These are phyloP conservation scores for Fusarium tupiense DNA, from an alignment of 2,329 filamentous ascomycete genomes.

Conservation along the genomic window DNA sequence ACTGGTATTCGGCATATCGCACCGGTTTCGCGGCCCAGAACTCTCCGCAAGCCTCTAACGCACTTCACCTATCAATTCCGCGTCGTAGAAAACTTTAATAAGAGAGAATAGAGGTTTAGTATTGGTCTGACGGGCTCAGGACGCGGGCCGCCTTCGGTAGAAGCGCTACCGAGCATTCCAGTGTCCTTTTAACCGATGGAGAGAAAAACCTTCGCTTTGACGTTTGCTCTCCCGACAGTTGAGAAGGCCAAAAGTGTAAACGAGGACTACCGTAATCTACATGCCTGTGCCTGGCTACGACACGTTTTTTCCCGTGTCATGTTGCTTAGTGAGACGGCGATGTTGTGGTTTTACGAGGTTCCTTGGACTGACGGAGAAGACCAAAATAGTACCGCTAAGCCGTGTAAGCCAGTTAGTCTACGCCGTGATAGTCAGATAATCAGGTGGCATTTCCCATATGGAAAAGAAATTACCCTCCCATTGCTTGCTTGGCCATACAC, in stretches of 20 bases:
- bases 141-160: slow-evolving; percentile 24
- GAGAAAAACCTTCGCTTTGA: neutral
- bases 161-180: slow-evolving; percentile 13
- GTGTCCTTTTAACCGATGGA: neutral
- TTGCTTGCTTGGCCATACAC: neutral
- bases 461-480: slow-evolving; percentile 3
- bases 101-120: slow-evolving; percentile 10
- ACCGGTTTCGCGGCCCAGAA: slow-evolving; percentile 9
- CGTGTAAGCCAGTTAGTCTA: slow-evolving; percentile 9
- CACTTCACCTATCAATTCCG: neutral
- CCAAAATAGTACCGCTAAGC: slow-evolving; percentile 33
- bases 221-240: slow-evolving; percentile 7
- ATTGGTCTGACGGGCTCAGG: slow-evolving; percentile 1
- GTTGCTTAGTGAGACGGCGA: neutral
- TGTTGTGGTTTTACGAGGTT: slow-evolving; percentile 13
- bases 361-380: neutral
- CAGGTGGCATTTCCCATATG: slow-evolving; percentile 4
- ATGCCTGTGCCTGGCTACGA: slow-evolving; percentile 19
- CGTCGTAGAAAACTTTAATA: slow-evolving; percentile 12
- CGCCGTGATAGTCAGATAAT: neutral
- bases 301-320: neutral
- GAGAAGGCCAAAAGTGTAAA: slow-evolving; percentile 32
- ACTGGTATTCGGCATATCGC: slow-evolving; percentile 13
- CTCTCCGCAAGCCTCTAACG: neutral
- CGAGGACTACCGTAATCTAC: neutral